Evolutionary conservation across 2,329 filamentous ascomycete species (phyloP), one percentile per base, ranked within the genome.

Genomic region (Fusarium brevicatenulatum): DNA sequence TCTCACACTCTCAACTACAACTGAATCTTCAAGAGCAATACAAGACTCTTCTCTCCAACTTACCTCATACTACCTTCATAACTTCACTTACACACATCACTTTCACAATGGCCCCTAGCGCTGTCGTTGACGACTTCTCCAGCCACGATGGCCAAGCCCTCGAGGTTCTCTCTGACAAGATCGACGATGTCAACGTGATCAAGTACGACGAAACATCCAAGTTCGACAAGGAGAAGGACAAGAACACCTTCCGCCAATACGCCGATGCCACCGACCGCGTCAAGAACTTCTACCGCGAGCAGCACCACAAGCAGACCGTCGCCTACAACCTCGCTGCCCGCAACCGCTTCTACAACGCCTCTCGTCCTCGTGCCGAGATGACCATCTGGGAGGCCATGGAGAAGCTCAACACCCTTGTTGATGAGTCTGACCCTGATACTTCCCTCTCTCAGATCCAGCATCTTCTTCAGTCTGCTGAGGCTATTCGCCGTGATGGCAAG

Each of bases 341-440:
- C 62, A 90, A 79, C 77, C 81, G 82, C 53, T 85, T 85, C 77
- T 73, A 91, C 81, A 87, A 86, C 72, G 89, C 91, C 69, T 88
- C 88, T 4, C 90, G 92, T 23, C 78, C 78, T 44, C 84, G 86
- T 60, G 90, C 92, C 21, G 88, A 92, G 81, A 94, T 97, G 93
- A 92, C 91, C 70, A 88, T 97, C 81, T 97, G 94, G 95, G 87
- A 97, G 81, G 95, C 95, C 25, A 96, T 97, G 84, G 93, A 97
- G 88, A 95, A 94, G 83, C 91, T 97, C 79, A 94, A 97, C 87
- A 94, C 92, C 1, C 88, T 97, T 58, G 93, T 97, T 81, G 95
- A 97, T 83, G 93, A 97, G 83, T 95, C 92, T 25, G 95, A 97
- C 84, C 95, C 95, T 4, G 94, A 97, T 84, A 97, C 95, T 50